A percentile compares a stretch with the other conserved stretches of the same genome.
Evolutionary conservation across 2,329 filamentous ascomycete genomes (phyloP).

Genomic region (Paecilomyces variotii): DNA sequence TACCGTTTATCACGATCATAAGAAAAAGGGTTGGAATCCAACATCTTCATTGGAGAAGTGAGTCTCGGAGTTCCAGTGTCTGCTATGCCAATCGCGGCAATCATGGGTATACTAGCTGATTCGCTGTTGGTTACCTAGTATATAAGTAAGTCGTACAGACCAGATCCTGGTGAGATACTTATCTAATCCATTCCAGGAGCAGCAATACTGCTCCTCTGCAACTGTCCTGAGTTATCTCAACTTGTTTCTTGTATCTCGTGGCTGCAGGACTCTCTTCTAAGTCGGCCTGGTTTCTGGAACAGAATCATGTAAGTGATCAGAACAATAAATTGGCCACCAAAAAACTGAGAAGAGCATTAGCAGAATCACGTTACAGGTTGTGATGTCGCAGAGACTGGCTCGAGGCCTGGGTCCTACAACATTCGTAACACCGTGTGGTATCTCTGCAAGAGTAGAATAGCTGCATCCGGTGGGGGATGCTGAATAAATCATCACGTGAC

Average conservation of each 20-base stretch:
- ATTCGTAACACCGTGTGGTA: constrained; percentile 75
- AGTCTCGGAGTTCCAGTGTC: constrained; percentile 66
- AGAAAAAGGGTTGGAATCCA: constrained; percentile 75
- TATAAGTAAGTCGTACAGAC: constrained; percentile 56
- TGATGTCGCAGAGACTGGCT: constrained; percentile 54
- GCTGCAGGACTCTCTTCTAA: constrained; percentile 75
- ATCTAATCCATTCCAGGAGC: constrained; percentile 32
- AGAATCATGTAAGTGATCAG: constrained; percentile 38
- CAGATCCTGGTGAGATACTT: not conserved
- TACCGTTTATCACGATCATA: constrained; percentile 83
- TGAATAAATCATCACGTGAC: not conserved
- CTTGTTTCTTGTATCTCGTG: constrained; percentile 76
- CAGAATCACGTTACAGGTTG: constrained; percentile 55
- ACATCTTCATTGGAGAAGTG: constrained; percentile 80
- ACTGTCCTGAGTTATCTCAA: constrained; percentile 72
- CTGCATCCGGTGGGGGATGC: not conserved
- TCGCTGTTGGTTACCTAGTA: constrained; percentile 61
- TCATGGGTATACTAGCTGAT: constrained; percentile 61
- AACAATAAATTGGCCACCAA: not conserved
- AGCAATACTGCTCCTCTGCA: constrained; percentile 62
- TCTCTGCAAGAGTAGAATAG: constrained; percentile 54
- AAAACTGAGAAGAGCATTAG: constrained; percentile 12
- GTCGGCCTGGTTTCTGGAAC: constrained; percentile 65
- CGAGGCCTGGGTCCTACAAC: constrained; percentile 69
- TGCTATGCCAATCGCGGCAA: constrained; percentile 68